Conservation (phyloP, 169 alveolate species). For the Plasmodium berghei region DNA sequence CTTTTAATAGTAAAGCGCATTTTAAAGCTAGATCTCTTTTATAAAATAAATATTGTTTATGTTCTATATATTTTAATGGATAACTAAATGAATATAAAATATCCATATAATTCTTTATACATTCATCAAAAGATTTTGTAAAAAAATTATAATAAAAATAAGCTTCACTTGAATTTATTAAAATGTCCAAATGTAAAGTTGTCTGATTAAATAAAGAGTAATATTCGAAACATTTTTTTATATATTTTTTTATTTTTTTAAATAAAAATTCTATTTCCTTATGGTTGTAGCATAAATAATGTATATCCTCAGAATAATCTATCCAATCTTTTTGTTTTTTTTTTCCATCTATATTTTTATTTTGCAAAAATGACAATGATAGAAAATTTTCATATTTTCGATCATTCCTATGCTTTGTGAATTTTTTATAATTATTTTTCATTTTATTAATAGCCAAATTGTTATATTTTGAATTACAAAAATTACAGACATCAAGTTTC, state of each 20-base stretch:
- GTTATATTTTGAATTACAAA: conserved; percentile 6
- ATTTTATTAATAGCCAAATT: conserved; percentile 34
- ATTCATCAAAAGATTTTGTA: conserved; percentile 49
- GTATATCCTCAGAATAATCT: conserved; percentile 9
- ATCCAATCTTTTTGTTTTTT: conserved; percentile 2
- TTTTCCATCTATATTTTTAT: not conserved
- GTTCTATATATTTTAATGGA: conserved; percentile 45
- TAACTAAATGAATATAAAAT: conserved; percentile 35
- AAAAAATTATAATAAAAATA: conserved; percentile 69
- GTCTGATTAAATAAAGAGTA: conserved; percentile 60
- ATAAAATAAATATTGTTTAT: conserved; percentile 46
- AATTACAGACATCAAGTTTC: conserved; percentile 22
- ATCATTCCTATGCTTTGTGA: conserved; percentile 24
- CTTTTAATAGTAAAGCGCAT: conserved; percentile 56
- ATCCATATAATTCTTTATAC: conserved; percentile 27
- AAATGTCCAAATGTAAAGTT: conserved; percentile 68
- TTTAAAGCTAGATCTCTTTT: conserved; percentile 47
- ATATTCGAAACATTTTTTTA: conserved; percentile 45
- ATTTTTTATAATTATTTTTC: conserved; percentile 40
- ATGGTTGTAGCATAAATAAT: conserved; percentile 50
- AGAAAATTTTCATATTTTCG: conserved; percentile 13
- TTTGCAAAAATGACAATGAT: not conserved
- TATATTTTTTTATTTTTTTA: conserved; percentile 68
- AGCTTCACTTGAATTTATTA: conserved; percentile 52
- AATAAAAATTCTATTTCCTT: conserved; percentile 30